Evolutionary conservation across 176 grass and related monocot species (phyloP).

Genomic region (Oryza glaberrima): DNA sequence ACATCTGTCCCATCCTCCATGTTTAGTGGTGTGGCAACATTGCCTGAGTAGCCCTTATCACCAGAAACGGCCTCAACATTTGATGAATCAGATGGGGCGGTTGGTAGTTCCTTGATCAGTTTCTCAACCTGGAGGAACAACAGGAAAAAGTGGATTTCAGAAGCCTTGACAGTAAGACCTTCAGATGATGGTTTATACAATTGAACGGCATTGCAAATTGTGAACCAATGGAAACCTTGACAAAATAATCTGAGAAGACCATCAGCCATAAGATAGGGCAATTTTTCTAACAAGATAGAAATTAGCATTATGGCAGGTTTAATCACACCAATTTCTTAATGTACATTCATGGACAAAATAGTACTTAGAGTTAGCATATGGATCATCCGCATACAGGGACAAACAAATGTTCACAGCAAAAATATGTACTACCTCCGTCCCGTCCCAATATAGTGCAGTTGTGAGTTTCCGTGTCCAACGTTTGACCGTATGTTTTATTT

Average conservation of each 20-base stretch:
- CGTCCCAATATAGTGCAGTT: too few species aligned
- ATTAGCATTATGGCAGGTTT: background rate
- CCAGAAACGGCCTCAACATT: slow-evolving; percentile 17
- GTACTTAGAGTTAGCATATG: background rate
- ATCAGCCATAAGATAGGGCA: background rate
- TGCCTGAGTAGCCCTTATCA: slow-evolving; percentile 44
- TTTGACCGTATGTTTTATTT: too few species aligned
- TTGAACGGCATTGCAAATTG: background rate
- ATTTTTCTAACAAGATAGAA: background rate
- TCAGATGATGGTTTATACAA: background rate
- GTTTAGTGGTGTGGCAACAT: slow-evolving; percentile 30
- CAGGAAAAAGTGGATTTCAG: background rate
- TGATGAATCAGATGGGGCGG: slow-evolving; percentile 59
- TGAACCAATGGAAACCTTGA: background rate
- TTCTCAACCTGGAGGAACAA: slow-evolving; percentile 78
- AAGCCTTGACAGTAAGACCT: background rate
- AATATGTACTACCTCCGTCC: background rate
- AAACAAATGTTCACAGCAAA: background rate
- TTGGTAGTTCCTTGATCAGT: slow-evolving; percentile 91
- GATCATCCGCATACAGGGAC: background rate
- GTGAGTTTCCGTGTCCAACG: too few species aligned
- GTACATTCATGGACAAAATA: background rate
- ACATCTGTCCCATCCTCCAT: slow-evolving; percentile 58
- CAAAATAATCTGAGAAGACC: background rate
- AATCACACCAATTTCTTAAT: background rate